These are phyloP conservation scores for Striga hermonthica DNA, from an alignment of 305 asterid species.

Conservation along the genomic window DNA sequence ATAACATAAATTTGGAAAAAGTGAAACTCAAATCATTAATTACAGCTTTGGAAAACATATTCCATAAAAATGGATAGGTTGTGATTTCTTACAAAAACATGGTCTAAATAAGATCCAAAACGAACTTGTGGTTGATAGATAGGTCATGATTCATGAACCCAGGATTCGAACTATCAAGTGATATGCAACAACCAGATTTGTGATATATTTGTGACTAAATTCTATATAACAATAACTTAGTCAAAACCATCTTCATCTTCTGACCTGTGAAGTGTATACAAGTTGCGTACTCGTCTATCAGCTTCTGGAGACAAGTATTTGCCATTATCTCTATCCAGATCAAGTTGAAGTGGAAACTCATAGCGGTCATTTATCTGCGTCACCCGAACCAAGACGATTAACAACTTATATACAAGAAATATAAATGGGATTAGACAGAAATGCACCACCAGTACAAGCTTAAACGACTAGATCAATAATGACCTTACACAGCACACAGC, in stretches of 20 bases:
- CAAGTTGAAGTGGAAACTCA: constrained; percentile 66
- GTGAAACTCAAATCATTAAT: background rate
- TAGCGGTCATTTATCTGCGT: constrained; percentile 57
- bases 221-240: constrained; percentile 7
- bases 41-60: constrained; percentile 16
- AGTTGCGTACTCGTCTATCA: constrained; percentile 55
- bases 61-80: background rate
- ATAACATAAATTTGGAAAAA: background rate
- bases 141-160: constrained; percentile 21
- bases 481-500: too few relatives aligned
- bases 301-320: constrained; percentile 61
- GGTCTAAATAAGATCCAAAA: background rate
- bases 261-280: constrained; percentile 65
- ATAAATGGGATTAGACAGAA: too few relatives aligned
- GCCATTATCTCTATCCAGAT: constrained; percentile 50
- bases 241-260: constrained; percentile 23
- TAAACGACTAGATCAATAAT: too few relatives aligned
- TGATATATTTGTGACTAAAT: constrained; percentile 1
- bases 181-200: constrained; percentile 9
- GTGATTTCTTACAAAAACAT: constrained; percentile 13
- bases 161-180: background rate
- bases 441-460: too few relatives aligned
- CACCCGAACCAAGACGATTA: constrained; percentile 27
- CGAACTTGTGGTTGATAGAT: constrained; percentile 13
- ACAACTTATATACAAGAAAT: too few relatives aligned